Conservation (phyloP, 108 stramenopile species). For the Skeletonema tropicum region DNA sequence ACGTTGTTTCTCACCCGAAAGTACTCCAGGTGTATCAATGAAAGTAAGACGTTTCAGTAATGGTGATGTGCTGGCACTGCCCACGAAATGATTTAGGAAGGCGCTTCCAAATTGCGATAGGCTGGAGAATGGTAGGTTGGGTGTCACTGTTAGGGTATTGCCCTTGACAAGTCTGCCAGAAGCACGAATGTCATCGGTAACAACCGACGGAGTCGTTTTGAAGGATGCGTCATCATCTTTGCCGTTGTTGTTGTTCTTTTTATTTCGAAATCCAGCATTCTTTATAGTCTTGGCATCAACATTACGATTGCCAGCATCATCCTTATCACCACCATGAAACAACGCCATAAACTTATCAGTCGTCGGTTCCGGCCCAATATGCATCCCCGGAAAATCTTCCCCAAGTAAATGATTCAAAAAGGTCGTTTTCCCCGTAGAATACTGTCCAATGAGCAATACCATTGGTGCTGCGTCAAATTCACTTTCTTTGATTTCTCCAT, state of each 20-base stretch:
- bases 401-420: constrained; percentile 59
- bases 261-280: constrained; percentile 18
- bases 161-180: constrained; percentile 68
- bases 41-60: constrained; percentile 71
- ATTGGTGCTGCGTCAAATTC: constrained; percentile 88
- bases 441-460: constrained; percentile 88
- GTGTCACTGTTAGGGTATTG: constrained; percentile 81
- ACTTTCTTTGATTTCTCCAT: constrained; percentile 54
- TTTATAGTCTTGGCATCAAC: constrained; percentile 1
- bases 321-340: constrained; percentile 39
- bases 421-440: constrained; percentile 86
- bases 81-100: constrained; percentile 70
- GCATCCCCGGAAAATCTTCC: constrained; percentile 75
- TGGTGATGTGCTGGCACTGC: constrained; percentile 36
- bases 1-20: constrained; percentile 90
- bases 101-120: constrained; percentile 69
- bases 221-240: constrained; percentile 1
- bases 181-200: constrained; percentile 33
- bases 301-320: neutral
- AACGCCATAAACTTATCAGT: constrained; percentile 71
- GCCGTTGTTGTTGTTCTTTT: neutral
- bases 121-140: constrained; percentile 69
- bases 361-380: constrained; percentile 83
- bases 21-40: constrained; percentile 88
- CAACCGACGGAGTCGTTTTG: constrained; percentile 16